A percentile compares a stretch with the other conserved stretches of the same genome.
Evolutionary conservation across 257 asterid genomes (phyloP).

Genomic region (Nicotiana paniculata): DNA sequence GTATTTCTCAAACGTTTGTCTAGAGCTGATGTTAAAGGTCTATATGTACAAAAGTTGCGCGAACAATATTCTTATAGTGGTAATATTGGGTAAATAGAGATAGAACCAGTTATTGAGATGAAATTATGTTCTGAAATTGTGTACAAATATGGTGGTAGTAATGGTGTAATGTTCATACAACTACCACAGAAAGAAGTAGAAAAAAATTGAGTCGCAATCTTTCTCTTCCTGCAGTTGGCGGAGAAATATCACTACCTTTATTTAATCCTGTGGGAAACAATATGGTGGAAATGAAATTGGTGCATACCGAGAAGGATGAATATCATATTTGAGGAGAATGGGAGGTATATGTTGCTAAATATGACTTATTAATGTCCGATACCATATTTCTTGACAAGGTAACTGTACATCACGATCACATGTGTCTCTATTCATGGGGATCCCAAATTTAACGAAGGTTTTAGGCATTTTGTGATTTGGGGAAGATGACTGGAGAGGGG

Average conservation of each 20-base stretch:
- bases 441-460: too few relatives aligned
- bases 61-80: not conserved
- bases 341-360: not conserved
- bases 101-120: not conserved
- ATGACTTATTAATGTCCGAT: not conserved
- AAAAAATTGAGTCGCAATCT: not conserved
- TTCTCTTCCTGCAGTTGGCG: constrained; percentile 4
- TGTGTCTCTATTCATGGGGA: too few relatives aligned
- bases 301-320: not conserved
- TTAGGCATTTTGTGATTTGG: too few relatives aligned
- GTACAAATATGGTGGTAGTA: not conserved
- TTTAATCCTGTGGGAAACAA: not conserved
- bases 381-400: not conserved
- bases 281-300: not conserved
- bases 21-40: not conserved
- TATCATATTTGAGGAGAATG: constrained; percentile 4
- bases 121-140: not conserved
- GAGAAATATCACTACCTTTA: not conserved
- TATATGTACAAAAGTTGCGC: not conserved
- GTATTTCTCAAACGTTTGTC: not conserved
- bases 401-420: not conserved
- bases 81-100: not conserved
- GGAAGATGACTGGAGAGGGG: too few relatives aligned
- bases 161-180: not conserved
- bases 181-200: not conserved